These are phyloP conservation scores for Pseudopithomyces maydicus DNA, from an alignment of 2,329 filamentous ascomycete genomes.

Conservation along the genomic window DNA sequence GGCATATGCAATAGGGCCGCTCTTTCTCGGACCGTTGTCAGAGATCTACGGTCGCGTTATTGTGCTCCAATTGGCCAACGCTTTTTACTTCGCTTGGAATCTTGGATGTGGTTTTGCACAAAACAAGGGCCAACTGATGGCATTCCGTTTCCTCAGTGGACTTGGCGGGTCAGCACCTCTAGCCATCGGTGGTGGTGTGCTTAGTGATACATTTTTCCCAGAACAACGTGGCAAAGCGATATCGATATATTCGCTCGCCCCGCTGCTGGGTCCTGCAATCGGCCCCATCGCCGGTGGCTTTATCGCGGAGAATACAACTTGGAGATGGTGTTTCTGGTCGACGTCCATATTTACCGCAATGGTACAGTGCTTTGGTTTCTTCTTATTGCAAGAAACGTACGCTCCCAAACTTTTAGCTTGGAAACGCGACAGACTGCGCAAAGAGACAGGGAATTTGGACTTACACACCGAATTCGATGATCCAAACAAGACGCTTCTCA, in stretches of 20 bases:
- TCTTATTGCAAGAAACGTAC: conserved; percentile 70
- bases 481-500: conserved; percentile 39
- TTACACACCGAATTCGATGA: conserved; percentile 59
- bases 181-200: conserved; percentile 36
- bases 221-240: conserved; percentile 68
- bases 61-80: conserved; percentile 44
- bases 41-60: conserved; percentile 46
- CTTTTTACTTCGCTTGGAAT: conserved; percentile 48
- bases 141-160: conserved; percentile 34
- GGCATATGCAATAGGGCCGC: conserved; percentile 46
- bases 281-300: conserved; percentile 71
- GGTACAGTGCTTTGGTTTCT: conserved; percentile 66
- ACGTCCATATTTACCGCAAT: conserved; percentile 67
- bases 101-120: conserved; percentile 47
- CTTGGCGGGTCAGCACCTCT: conserved; percentile 28
- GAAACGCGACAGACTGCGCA: conserved; percentile 63
- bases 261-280: conserved; percentile 68
- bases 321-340: conserved; percentile 76
- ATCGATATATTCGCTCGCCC: conserved; percentile 66
- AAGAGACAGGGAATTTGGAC: conserved; percentile 64
- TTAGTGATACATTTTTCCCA: conserved; percentile 62
- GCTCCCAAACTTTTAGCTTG: conserved; percentile 64
- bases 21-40: conserved; percentile 44
- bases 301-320: conserved; percentile 66
- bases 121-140: conserved; percentile 14